A percentile compares a stretch with the other conserved stretches of the same genome.
These are phyloP conservation scores for Serendipita indica DNA, from an alignment of 768 basidiomycete species.

Conservation along the genomic window DNA sequence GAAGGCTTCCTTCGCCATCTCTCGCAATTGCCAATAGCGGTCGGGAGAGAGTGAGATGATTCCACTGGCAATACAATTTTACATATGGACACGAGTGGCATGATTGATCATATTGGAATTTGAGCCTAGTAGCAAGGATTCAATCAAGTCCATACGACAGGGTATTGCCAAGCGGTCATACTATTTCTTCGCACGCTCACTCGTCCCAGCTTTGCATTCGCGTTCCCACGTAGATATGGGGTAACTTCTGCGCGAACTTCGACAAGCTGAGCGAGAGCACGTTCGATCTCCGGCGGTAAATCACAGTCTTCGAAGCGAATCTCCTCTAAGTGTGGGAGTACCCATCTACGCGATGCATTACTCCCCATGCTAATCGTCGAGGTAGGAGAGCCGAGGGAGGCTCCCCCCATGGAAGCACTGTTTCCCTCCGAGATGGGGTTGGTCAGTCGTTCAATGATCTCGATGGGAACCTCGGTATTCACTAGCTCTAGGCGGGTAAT, in stretches of 20 bases:
- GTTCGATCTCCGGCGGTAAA: neutral
- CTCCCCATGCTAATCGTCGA: neutral
- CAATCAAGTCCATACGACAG: too few species aligned
- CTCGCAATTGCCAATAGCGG: too few species aligned
- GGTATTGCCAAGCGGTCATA: neutral
- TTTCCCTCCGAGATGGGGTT: neutral
- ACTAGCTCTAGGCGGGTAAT: neutral
- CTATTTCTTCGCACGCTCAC: neutral
- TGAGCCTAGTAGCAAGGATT: too few species aligned
- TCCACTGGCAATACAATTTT: too few species aligned
- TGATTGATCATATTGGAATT: too few species aligned
- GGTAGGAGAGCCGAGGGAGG: neutral
- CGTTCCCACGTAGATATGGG: neutral
- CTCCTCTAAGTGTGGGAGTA: neutral
- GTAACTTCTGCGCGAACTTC: neutral
- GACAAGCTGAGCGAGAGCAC: neutral
- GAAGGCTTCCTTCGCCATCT: too few species aligned
- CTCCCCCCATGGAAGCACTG: neutral
- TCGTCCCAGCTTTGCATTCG: conserved; percentile 1
- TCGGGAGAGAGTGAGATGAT: too few species aligned
- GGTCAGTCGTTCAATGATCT: neutral
- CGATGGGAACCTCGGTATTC: neutral
- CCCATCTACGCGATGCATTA: neutral
- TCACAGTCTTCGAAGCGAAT: conserved; percentile 3
- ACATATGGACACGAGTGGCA: too few species aligned